phyloP scores from a whole-genome alignment of 257 asterid genomes.

The Marsdenia floribunda region DNA sequence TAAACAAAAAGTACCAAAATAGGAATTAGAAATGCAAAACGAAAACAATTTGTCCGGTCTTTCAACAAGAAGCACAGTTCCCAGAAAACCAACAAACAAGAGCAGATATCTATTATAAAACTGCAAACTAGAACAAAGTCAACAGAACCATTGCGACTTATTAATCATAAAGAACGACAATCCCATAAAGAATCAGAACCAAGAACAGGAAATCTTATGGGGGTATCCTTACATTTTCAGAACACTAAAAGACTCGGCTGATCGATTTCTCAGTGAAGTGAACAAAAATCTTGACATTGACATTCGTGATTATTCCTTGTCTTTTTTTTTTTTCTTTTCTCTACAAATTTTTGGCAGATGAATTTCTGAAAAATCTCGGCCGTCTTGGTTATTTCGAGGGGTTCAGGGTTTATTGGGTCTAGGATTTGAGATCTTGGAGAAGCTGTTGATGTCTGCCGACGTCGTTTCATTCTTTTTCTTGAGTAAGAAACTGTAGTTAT shows the following conservation, averaged over 20 bases:
- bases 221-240: slow-evolving; percentile 10
- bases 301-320: background rate
- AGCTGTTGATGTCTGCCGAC: background rate
- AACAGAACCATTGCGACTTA: background rate
- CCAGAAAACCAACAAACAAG: background rate
- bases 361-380: background rate
- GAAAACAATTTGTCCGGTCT: background rate
- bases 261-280: slow-evolving; percentile 17
- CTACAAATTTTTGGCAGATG: background rate
- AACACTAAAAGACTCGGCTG: background rate
- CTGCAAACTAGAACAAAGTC: background rate
- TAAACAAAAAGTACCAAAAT: background rate
- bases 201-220: background rate
- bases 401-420: slow-evolving; percentile 3
- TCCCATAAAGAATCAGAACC: background rate
- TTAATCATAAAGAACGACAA: background rate
- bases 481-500: too few species aligned
- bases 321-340: background rate
- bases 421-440: background rate
- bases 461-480: slow-evolving; percentile 13
- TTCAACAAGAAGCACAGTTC: background rate
- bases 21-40: background rate
- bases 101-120: background rate
- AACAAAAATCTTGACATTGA: slow-evolving; percentile 11
- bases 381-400: background rate